These are phyloP conservation scores for Sphaerostilbella broomeana DNA, from an alignment of 2,329 filamentous ascomycete species.

Conservation along the genomic window DNA sequence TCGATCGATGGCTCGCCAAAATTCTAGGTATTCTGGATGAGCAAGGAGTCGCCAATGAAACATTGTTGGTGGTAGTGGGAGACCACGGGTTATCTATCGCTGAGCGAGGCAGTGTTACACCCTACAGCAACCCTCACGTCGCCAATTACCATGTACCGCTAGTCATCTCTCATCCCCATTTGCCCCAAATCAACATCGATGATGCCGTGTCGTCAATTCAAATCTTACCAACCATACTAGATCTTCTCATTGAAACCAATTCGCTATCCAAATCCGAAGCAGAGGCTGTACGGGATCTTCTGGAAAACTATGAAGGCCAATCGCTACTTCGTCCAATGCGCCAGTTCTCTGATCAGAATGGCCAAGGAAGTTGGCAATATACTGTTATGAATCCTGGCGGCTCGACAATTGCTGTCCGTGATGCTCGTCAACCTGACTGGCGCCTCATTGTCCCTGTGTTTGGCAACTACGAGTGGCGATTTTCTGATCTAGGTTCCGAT, in stretches of 20 bases:
- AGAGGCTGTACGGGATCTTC: slow-evolving; percentile 23
- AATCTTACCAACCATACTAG: slow-evolving; percentile 30
- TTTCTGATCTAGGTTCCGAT: slow-evolving; percentile 25
- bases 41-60: slow-evolving; percentile 27
- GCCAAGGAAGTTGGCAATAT: slow-evolving; percentile 19
- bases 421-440: slow-evolving; percentile 17
- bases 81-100: slow-evolving; percentile 31
- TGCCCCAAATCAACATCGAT: slow-evolving; percentile 26
- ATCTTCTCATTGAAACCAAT: slow-evolving; percentile 27
- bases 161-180: slow-evolving; percentile 26
- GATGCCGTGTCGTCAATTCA: slow-evolving; percentile 26
- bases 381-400: slow-evolving; percentile 22
- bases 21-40: slow-evolving; percentile 27
- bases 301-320: slow-evolving; percentile 30
- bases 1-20: slow-evolving; percentile 26
- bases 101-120: slow-evolving; percentile 25
- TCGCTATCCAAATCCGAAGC: slow-evolving; percentile 25
- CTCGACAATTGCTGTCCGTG: slow-evolving; percentile 19
- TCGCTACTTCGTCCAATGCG: slow-evolving; percentile 25
- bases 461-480: slow-evolving; percentile 25
- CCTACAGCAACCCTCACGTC: slow-evolving; percentile 27
- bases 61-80: slow-evolving; percentile 27
- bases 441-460: slow-evolving; percentile 21
- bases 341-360: background rate
- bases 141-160: slow-evolving; percentile 30